Evolutionary conservation across 768 basidiomycete species (phyloP).

Genomic region (Melanogaster broomeanus): DNA sequence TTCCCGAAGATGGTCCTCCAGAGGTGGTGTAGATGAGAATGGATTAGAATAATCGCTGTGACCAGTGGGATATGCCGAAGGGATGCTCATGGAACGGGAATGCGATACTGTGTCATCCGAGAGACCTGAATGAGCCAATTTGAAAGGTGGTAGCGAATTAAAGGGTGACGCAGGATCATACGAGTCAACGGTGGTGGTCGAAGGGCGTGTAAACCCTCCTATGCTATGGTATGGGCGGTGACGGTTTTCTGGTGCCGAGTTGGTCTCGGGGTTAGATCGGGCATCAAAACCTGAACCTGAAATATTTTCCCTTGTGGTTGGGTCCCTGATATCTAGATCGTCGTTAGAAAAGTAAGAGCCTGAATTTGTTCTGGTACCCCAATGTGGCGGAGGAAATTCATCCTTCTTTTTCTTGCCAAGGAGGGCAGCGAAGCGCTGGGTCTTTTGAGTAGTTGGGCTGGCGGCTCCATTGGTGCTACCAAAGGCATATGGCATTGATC

Average conservation of each 20-base stretch:
- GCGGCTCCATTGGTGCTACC: constrained; percentile 8
- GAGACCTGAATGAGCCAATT: constrained; percentile 30
- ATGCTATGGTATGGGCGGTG: constrained; percentile 21
- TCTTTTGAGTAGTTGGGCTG: constrained; percentile 35
- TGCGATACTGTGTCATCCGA: constrained; percentile 32
- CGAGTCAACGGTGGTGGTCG: constrained; percentile 21
- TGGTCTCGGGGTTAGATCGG: constrained; percentile 47
- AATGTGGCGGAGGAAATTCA: constrained; percentile 64
- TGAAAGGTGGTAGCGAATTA: constrained; percentile 37
- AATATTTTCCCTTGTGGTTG: constrained; percentile 32
- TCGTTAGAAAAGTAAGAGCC: constrained; percentile 58
- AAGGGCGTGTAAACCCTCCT: constrained; percentile 6
- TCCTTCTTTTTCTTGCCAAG: constrained; percentile 48
- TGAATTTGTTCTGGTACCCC: constrained; percentile 50
- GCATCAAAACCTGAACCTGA: constrained; percentile 40
- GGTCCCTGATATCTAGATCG: constrained; percentile 10
- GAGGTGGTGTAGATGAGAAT: constrained; percentile 27
- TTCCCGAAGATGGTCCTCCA: constrained; percentile 18
- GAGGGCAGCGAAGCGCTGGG: constrained; percentile 32
- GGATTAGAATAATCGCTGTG: constrained; percentile 24
- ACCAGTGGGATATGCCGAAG: constrained; percentile 18
- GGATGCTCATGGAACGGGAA: constrained; percentile 37
- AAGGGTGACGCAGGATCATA: constrained; percentile 38
- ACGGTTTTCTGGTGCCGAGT: constrained; percentile 29
- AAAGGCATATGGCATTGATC: constrained; percentile 57